phyloP scores from a whole-genome alignment of 495 filamentous ascomycete species.

The Daldinia concentrica region DNA sequence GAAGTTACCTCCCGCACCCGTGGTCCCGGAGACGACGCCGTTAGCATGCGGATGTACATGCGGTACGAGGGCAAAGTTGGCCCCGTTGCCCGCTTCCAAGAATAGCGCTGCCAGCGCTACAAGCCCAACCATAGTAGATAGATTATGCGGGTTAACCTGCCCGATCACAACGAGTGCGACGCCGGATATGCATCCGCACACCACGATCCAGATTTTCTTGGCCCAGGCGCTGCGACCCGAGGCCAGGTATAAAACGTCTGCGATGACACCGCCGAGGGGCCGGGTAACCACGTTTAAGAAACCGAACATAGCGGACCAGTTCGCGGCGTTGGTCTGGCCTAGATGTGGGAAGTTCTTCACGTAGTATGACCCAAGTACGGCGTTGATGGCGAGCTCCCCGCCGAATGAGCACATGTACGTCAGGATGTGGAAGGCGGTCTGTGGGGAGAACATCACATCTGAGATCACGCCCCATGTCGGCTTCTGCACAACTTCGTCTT shows the following conservation, averaged over 20 bases:
- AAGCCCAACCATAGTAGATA: slow-evolving; percentile 79
- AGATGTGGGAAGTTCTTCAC: slow-evolving; percentile 76
- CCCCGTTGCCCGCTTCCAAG: slow-evolving; percentile 84
- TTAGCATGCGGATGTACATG: slow-evolving; percentile 80
- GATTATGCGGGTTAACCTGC: slow-evolving; percentile 63
- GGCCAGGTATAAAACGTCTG: slow-evolving; percentile 74
- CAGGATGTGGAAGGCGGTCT: slow-evolving; percentile 71
- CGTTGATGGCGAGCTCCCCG: slow-evolving; percentile 85
- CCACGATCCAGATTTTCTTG: slow-evolving; percentile 78
- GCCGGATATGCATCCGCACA: slow-evolving; percentile 70
- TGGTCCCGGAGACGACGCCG: slow-evolving; percentile 75
- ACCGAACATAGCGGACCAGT: slow-evolving; percentile 91
- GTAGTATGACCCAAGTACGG: slow-evolving; percentile 83
- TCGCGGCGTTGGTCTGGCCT: slow-evolving; percentile 74
- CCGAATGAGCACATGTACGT: slow-evolving; percentile 91
- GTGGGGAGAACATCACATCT: slow-evolving; percentile 67
- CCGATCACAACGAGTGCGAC: slow-evolving; percentile 77
- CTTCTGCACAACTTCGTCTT: slow-evolving; percentile 70
- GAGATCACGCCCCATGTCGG: slow-evolving; percentile 70
- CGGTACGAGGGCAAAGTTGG: slow-evolving; percentile 84
- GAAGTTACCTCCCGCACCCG: slow-evolving; percentile 82
- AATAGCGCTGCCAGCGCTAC: slow-evolving; percentile 79
- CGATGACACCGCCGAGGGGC: slow-evolving; percentile 76
- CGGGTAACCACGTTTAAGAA: slow-evolving; percentile 82
- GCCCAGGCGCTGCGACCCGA: slow-evolving; percentile 69